phyloP scores from a whole-genome alignment of 176 grass and related monocot genomes.

The Avena atlantica region DNA sequence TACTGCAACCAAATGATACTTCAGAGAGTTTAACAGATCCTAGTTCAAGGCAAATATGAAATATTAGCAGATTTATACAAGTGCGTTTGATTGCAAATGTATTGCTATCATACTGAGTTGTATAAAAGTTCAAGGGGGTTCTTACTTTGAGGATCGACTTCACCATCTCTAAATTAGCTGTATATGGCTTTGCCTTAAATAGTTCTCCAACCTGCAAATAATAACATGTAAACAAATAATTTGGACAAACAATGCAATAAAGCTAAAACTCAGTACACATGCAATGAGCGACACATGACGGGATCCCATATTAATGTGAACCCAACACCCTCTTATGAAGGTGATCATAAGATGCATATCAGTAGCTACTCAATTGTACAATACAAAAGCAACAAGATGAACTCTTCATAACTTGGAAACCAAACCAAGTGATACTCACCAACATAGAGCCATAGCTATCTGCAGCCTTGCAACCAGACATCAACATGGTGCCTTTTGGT shows the following conservation, averaged over 20 bases:
- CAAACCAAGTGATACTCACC: too few relatives aligned
- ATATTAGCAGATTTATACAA: constrained; percentile 30
- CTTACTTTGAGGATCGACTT: constrained; percentile 62
- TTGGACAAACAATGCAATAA: constrained; percentile 12
- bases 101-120: not conserved
- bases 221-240: constrained; percentile 37
- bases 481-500: too few relatives aligned
- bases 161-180: constrained; percentile 66
- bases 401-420: too few relatives aligned
- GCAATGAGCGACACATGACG: too few relatives aligned
- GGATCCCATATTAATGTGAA: too few relatives aligned
- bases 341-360: too few relatives aligned
- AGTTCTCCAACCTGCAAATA: constrained; percentile 57
- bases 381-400: too few relatives aligned
- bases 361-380: too few relatives aligned
- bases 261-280: too few relatives aligned
- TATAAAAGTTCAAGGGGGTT: constrained; percentile 11
- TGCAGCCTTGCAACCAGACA: too few relatives aligned
- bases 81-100: constrained; percentile 18
- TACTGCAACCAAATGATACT: constrained; percentile 47
- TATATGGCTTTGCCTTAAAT: constrained; percentile 60
- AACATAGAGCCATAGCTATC: too few relatives aligned
- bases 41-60: constrained; percentile 36
- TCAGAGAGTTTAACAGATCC: constrained; percentile 57
- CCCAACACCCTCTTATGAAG: too few relatives aligned